Evolutionary conservation across 1,284 basidiomycete genomes (phyloP), one percentile per base, ranked within the genome.

Genomic region (Caloboletus firmus): DNA sequence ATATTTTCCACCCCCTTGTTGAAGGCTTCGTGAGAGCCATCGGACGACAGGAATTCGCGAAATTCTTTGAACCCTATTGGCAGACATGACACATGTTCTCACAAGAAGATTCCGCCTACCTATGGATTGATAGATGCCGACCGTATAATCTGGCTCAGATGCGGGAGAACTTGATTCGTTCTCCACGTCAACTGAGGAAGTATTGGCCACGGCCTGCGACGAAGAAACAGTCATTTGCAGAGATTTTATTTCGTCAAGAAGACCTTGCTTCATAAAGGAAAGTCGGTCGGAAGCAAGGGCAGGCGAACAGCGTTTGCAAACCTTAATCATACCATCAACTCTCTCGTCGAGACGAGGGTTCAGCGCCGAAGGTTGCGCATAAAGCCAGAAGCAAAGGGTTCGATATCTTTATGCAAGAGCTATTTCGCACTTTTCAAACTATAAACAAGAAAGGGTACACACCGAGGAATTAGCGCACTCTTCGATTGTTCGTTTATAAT

Each of bases 81-180:
- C 11, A 51, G 28, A 44, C 58, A 40, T 45, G 52, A 45, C 4
- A 31, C 15, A 51, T 35, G 13, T 20, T 36, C 42, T 36, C 32
- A 36, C 18, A 24, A 22, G 8, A 45, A 45, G 31, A 11, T 45
- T 46, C 28, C 11, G 9, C 59, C 17, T 45, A 90, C 95, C 96
- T 49, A 99, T 99, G 0, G 93, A 85, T 71, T 99, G 97, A 69
- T 92, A 98, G 52, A 99, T 92, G 0, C 96, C 96, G 1, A 83
- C 72, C 0, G 88, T 91, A 62, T 84, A 89, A 66, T 92, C 81
- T 20, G 71, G 68, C 13, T 71, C 57, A 0, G 35, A 24, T 20
- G 24, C 12, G 15, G 45, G 48, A 22, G 47, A 45, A 22, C 37
- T 40, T 1, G 36, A n/a, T 13, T 47, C 37, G 22, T 41, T 26